Percentiles rank a stretch among this genome's conserved stretches.
These are phyloP conservation scores for Petunia secreta DNA, from an alignment of 257 asterid genomes.

Conservation along the genomic window DNA sequence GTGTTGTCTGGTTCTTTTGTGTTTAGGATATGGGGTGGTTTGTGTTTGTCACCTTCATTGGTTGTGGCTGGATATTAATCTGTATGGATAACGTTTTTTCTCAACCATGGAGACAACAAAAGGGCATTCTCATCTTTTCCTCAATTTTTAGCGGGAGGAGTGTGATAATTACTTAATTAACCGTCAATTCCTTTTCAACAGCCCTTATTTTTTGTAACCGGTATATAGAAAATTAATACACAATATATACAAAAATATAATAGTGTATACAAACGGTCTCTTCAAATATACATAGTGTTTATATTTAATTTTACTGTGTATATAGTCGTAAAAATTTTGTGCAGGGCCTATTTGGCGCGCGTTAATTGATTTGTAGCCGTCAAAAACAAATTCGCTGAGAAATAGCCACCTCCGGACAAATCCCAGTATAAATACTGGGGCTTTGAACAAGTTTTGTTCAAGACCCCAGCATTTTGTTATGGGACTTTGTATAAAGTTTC, in stretches of 20 bases:
- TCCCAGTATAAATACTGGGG: too few species aligned
- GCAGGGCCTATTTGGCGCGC: too few species aligned
- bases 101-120: slow-evolving; percentile 20
- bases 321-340: too few species aligned
- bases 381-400: too few species aligned
- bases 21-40: slow-evolving; percentile 22
- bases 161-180: too few species aligned
- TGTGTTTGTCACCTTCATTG: slow-evolving; percentile 21
- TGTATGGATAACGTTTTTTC: slow-evolving; percentile 46
- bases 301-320: too few species aligned
- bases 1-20: neutral
- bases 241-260: neutral
- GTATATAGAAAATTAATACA: neutral
- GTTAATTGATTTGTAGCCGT: too few species aligned
- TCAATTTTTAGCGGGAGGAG: slow-evolving; percentile 24
- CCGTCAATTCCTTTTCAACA: neutral
- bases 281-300: too few species aligned
- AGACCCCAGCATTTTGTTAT: too few species aligned
- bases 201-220: neutral
- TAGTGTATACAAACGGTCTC: neutral
- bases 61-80: slow-evolving; percentile 46
- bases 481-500: too few species aligned
- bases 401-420: too few species aligned
- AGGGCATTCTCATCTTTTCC: slow-evolving; percentile 29
- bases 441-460: too few species aligned